phyloP scores from a whole-genome alignment of 768 basidiomycete genomes.

The Suillus subalutaceus region DNA sequence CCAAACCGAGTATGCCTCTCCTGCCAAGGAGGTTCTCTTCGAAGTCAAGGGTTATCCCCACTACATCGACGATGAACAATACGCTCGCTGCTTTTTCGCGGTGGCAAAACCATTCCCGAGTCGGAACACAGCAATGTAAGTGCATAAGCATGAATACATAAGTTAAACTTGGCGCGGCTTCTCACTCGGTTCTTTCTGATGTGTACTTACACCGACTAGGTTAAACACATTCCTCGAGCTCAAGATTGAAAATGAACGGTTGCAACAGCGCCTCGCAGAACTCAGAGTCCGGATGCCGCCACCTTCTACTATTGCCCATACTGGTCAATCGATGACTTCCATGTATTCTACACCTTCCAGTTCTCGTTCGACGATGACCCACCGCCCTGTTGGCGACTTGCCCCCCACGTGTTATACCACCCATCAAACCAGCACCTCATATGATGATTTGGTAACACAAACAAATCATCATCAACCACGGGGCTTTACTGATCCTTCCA shows the following conservation, averaged over 20 bases:
- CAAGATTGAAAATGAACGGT: slow-evolving; percentile 83
- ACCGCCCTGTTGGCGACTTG: slow-evolving; percentile 15
- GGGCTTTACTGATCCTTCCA: slow-evolving; percentile 24
- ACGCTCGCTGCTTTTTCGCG: slow-evolving; percentile 68
- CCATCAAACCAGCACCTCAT: slow-evolving; percentile 17
- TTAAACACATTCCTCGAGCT: slow-evolving; percentile 78
- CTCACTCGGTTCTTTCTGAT: slow-evolving; percentile 4
- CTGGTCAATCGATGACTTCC: slow-evolving; percentile 25
- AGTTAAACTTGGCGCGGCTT: slow-evolving; percentile 9
- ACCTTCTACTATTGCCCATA: slow-evolving; percentile 18
- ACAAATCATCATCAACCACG: slow-evolving; percentile 16
- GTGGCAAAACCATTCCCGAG: slow-evolving; percentile 80
- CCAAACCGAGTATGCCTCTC: slow-evolving; percentile 36
- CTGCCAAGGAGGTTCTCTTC: slow-evolving; percentile 58
- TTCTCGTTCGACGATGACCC: slow-evolving; percentile 22
- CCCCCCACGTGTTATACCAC: slow-evolving; percentile 21
- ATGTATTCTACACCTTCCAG: slow-evolving; percentile 29
- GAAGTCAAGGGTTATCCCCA: slow-evolving; percentile 73
- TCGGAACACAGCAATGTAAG: slow-evolving; percentile 69
- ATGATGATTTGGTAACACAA: slow-evolving; percentile 19
- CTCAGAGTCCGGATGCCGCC: slow-evolving; percentile 34
- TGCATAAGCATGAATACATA: slow-evolving; percentile 1
- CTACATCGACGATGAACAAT: slow-evolving; percentile 39
- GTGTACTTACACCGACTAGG: slow-evolving; percentile 38
- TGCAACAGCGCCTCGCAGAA: slow-evolving; percentile 62